These are phyloP conservation scores for Exidia glandulosa DNA, from an alignment of 768 basidiomycete species.

Conservation along the genomic window DNA sequence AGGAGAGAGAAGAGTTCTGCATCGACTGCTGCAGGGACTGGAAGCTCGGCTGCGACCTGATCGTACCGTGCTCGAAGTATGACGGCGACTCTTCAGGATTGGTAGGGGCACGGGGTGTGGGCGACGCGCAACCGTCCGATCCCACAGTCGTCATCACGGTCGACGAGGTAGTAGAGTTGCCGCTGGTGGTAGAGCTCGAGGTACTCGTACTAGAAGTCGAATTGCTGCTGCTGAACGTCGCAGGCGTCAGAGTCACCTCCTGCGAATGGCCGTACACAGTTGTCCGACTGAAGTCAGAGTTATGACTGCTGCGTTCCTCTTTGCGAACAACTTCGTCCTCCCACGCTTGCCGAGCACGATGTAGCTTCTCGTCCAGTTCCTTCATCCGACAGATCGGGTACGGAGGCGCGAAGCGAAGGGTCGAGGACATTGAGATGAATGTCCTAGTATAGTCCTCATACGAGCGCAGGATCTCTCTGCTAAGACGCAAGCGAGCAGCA, in stretches of 20 bases:
- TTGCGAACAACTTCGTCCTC: conserved; percentile 76
- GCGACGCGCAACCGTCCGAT: neutral
- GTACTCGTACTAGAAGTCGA: no score
- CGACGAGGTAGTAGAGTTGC: neutral
- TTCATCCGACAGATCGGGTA: conserved; percentile 82
- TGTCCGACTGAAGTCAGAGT: neutral
- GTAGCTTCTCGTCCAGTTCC: conserved; percentile 71
- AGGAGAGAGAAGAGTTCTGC: neutral
- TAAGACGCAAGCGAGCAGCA: conserved; percentile 55
- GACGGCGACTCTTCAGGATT: conserved; percentile 2
- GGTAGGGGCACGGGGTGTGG: neutral
- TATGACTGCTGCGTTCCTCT: conserved; percentile 37
- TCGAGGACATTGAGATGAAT: conserved; percentile 89
- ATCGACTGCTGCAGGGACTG: neutral
- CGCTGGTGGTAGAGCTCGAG: no score
- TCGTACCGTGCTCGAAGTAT: conserved; percentile 1
- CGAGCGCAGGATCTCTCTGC: conserved; percentile 67
- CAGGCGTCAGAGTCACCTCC: conserved; percentile 21
- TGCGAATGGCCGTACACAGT: conserved; percentile 1
- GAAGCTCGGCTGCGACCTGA: neutral
- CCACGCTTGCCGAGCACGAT: conserved; percentile 59
- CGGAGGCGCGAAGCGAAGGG: conserved; percentile 85
- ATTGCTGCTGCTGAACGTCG: neutral
- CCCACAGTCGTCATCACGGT: neutral
- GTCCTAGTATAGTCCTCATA: conserved; percentile 77